A percentile compares a stretch with the other conserved stretches of the same genome.
Conservation (phyloP, 2,329 filamentous ascomycete genomes). For the Pseudovirgaria hyperparasitica region DNA sequence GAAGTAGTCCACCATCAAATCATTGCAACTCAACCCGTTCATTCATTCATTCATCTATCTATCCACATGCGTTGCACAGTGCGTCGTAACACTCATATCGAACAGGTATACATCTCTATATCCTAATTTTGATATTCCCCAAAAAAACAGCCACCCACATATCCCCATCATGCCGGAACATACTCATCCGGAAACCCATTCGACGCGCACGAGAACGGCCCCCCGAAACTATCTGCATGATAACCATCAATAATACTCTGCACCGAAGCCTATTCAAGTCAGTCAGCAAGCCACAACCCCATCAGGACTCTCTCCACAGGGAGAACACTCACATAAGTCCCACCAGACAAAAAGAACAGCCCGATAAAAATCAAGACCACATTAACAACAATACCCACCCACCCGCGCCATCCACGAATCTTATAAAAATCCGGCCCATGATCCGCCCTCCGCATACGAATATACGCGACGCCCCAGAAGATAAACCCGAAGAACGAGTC, state of each 20-base stretch:
- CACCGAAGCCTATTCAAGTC: constrained; percentile 34
- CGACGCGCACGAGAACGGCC: constrained; percentile 60
- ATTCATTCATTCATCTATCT: background rate
- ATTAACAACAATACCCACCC: constrained; percentile 52
- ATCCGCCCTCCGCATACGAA: constrained; percentile 60
- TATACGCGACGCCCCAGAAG: constrained; percentile 78
- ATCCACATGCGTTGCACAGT: background rate
- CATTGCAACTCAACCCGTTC: too few species aligned
- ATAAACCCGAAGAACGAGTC: constrained; percentile 94
- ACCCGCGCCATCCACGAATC: constrained; percentile 39
- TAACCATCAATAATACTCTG: constrained; percentile 67
- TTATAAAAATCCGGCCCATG: constrained; percentile 41
- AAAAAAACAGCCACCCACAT: constrained; percentile 2
- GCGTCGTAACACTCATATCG: background rate
- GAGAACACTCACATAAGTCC: constrained; percentile 57
- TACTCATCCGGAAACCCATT: constrained; percentile 43
- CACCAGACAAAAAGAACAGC: constrained; percentile 66
- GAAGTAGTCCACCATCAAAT: too few species aligned
- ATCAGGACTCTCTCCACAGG: background rate
- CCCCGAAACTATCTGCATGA: constrained; percentile 47
- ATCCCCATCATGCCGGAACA: too few species aligned
- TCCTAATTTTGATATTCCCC: constrained; percentile 1
- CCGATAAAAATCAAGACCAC: constrained; percentile 60
- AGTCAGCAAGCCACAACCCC: constrained; percentile 1
- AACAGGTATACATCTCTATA: background rate